Evolutionary conservation across 2,329 filamentous ascomycete genomes (phyloP).

Genomic region (Gremmenia infestans): DNA sequence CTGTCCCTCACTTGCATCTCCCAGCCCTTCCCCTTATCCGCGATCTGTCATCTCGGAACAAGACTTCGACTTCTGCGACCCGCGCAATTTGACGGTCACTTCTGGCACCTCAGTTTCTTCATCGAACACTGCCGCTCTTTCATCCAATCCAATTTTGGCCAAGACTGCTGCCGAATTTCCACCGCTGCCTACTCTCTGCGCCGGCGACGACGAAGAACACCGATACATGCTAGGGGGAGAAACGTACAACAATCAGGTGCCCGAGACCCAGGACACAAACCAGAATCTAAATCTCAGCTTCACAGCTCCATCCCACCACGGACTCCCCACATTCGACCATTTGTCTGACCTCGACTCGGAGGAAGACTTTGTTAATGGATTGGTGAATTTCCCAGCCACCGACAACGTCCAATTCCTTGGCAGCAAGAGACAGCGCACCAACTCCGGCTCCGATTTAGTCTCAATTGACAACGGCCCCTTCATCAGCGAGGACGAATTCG

Average conservation of each 20-base stretch:
- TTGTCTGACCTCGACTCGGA: slow-evolving; percentile 88
- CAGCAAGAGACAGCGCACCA: slow-evolving; percentile 63
- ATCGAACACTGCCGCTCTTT: slow-evolving; percentile 4
- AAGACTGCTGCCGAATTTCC: slow-evolving; percentile 55
- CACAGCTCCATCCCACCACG: slow-evolving; percentile 42
- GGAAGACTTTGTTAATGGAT: slow-evolving; percentile 73
- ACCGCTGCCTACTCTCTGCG: slow-evolving; percentile 55
- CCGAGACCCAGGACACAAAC: slow-evolving; percentile 31
- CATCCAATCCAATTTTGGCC: slow-evolving; percentile 34
- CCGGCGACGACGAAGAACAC: slow-evolving; percentile 60
- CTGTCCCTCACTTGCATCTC: slow-evolving; percentile 74
- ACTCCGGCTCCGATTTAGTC: slow-evolving; percentile 62
- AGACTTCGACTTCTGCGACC: slow-evolving; percentile 85
- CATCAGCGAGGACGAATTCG: slow-evolving; percentile 70
- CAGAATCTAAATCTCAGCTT: slow-evolving; percentile 47
- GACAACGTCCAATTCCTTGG: slow-evolving; percentile 55
- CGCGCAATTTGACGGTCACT: slow-evolving; percentile 77
- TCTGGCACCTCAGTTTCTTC: slow-evolving; percentile 34
- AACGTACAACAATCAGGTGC: slow-evolving; percentile 45
- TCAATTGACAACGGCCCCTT: slow-evolving; percentile 73
- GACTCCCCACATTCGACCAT: slow-evolving; percentile 73
- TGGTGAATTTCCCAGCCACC: slow-evolving; percentile 63
- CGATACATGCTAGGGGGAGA: slow-evolving; percentile 42
- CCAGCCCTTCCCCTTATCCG: slow-evolving; percentile 77
- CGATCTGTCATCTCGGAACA: slow-evolving; percentile 60